phyloP scores from a whole-genome alignment of 768 basidiomycete genomes.

The Tricholoma hemisulphureum region DNA sequence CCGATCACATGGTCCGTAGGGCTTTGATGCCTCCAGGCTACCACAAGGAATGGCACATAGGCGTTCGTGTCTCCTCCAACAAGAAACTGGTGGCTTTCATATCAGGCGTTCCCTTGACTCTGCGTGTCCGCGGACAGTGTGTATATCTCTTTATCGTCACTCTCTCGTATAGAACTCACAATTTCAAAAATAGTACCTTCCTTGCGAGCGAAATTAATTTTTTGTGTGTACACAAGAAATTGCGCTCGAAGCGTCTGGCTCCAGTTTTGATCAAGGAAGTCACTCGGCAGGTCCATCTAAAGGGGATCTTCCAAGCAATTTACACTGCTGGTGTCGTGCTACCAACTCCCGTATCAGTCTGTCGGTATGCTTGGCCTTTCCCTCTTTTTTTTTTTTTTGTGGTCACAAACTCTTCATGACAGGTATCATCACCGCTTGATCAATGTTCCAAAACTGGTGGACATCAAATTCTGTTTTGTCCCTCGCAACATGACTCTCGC shows the following conservation, averaged over 20 bases:
- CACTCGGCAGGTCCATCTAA: slow-evolving; percentile 86
- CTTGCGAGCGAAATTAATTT: slow-evolving; percentile 91
- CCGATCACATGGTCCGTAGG: slow-evolving; percentile 44
- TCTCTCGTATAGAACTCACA: background rate
- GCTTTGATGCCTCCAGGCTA: slow-evolving; percentile 94
- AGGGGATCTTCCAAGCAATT: slow-evolving; percentile 93
- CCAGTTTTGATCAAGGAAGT: slow-evolving; percentile 98
- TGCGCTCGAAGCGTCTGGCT: slow-evolving; percentile 90
- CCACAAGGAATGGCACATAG: slow-evolving; percentile 91
- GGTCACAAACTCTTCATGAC: slow-evolving; percentile 10
- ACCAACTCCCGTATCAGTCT: slow-evolving; percentile 89
- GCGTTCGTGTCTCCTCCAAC: slow-evolving; percentile 86
- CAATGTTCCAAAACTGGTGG: slow-evolving; percentile 89
- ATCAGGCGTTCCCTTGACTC: slow-evolving; percentile 81
- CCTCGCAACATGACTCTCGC: slow-evolving; percentile 87
- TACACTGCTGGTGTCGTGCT: slow-evolving; percentile 94
- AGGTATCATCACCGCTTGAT: slow-evolving; percentile 92
- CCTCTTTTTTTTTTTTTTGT: background rate
- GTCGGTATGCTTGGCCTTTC: slow-evolving; percentile 50
- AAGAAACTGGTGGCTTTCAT: slow-evolving; percentile 97
- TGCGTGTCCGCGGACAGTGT: slow-evolving; percentile 84
- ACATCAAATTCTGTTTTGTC: slow-evolving; percentile 84
- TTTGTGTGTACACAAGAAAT: slow-evolving; percentile 95
- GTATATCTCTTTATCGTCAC: slow-evolving; percentile 25
- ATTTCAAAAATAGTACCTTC: slow-evolving; percentile 35